Evolutionary conservation across 768 basidiomycete species (phyloP).

Genomic region (Holtermanniella nyarrowii): DNA sequence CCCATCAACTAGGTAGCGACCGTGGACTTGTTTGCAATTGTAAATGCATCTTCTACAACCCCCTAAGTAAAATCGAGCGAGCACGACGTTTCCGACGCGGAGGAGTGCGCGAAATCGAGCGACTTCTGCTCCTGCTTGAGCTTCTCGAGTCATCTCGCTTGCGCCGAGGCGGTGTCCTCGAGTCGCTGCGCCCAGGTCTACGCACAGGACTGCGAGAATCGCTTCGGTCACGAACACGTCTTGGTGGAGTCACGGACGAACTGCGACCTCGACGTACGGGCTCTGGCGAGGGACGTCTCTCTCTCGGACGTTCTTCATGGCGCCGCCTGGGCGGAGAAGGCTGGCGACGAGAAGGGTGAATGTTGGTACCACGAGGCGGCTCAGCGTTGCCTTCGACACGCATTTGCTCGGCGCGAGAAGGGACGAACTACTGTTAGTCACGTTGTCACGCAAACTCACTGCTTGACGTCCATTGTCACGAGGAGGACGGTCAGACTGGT

Average conservation of each 20-base stretch:
- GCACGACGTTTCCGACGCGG: constrained; percentile 8
- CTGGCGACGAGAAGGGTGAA: constrained; percentile 1
- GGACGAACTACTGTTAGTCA: constrained; percentile 1
- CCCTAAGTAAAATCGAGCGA: too few relatives aligned
- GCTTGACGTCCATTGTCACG: too few relatives aligned
- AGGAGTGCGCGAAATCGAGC: constrained; percentile 14
- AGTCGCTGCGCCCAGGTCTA: constrained; percentile 10
- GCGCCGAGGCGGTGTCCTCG: constrained; percentile 4
- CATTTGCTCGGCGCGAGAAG: constrained; percentile 1
- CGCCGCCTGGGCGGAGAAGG: not conserved
- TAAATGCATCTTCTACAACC: too few relatives aligned
- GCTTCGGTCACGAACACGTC: not conserved
- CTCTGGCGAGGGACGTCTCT: too few relatives aligned
- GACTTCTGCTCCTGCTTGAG: not conserved
- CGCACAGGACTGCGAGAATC: constrained; percentile 12
- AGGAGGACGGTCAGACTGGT: constrained; percentile 9
- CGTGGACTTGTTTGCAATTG: too few relatives aligned
- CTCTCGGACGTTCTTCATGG: constrained; percentile 2
- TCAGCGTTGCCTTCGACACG: not conserved
- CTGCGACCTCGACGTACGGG: constrained; percentile 5
- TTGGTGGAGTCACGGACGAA: not conserved
- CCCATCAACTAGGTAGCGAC: too few relatives aligned
- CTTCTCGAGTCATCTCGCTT: constrained; percentile 6
- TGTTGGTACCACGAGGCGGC: not conserved
- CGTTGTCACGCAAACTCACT: too few relatives aligned